These are phyloP conservation scores for Thyridium curvatum DNA, from an alignment of 2,329 filamentous ascomycete genomes.

Conservation along the genomic window DNA sequence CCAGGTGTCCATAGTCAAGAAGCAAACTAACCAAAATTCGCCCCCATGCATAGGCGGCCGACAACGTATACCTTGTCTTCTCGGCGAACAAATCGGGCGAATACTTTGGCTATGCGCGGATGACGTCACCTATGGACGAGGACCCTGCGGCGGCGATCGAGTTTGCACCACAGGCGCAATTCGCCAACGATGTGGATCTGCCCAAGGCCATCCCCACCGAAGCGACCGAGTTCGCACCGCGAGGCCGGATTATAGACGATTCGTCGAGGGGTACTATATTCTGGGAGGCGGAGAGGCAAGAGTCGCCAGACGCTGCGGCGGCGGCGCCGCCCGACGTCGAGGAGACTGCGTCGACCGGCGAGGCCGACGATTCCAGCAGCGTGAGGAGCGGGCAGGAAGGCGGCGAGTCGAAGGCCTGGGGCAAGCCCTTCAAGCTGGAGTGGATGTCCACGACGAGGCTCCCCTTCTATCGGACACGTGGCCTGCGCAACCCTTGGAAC, in stretches of 20 bases:
- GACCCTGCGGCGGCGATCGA: constrained; percentile 65
- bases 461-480: constrained; percentile 83
- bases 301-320: constrained; percentile 32
- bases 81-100: constrained; percentile 97
- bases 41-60: constrained; percentile 49
- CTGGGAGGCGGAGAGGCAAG: constrained; percentile 75
- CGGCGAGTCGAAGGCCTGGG: constrained; percentile 62
- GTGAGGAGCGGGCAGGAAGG: constrained; percentile 33
- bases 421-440: constrained; percentile 84
- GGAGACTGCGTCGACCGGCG: constrained; percentile 32
- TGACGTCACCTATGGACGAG: constrained; percentile 77
- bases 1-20: no score
- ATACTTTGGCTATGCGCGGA: constrained; percentile 91
- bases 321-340: constrained; percentile 28
- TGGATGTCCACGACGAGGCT: constrained; percentile 81
- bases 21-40: no score
- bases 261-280: constrained; percentile 93
- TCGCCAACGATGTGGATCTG: constrained; percentile 55
- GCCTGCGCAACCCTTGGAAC: constrained; percentile 90
- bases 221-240: constrained; percentile 70
- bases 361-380: constrained; percentile 30
- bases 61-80: constrained; percentile 87
- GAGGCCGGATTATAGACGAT: constrained; percentile 85
- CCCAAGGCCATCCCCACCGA: constrained; percentile 76
- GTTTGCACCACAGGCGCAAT: constrained; percentile 60